Evolutionary conservation across 345 rosid genomes (phyloP), one percentile per base, ranked within the genome.

Genomic region (Gynandropsis gynandra): DNA sequence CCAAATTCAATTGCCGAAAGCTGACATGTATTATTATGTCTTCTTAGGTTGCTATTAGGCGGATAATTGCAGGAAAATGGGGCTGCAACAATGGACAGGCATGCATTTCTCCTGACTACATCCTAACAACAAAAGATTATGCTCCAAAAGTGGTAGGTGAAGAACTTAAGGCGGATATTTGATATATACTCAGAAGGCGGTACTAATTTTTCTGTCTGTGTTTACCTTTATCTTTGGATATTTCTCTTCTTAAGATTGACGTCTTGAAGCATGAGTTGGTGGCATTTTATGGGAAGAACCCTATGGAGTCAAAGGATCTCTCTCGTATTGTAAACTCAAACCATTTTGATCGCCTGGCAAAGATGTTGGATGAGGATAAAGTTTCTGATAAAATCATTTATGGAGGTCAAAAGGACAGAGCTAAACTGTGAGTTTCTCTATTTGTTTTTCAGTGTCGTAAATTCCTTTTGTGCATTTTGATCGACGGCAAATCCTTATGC

Each of bases 21-120:
- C 20, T 65, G 41, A 63, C 33, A 15, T 44, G 33, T 50, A 51
- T 67, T 17, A 51, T 9, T 60, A 17, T 67, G 47, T 40, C 64
- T 66, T 29, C 16, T 11, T 70, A 92, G 98, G 75, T 88, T 68
- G 77, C 95, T 16, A 63, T 65, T 29, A 85, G 80, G 68, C 74
- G 97, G 64, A 88, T 83, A 66, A 81, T 92, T 54, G 64, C 42
- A 29, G 99, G 99, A 41, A 88, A 92, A 76, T 88, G 97, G 99
- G 85, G 90, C 15, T 68, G 75, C 45, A 92, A 88, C 59, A 92
- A 81, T 33, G 99, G 99, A 39, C 99, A 92, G 59, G 84, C 97
- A 8, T 92, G 99, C 33, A 9, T 92, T 54, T 78, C 99, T 58
- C 79, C 99, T 17, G 99, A 92, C 71, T 85, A 88, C 53, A 46